A percentile compares a stretch with the other conserved stretches of the same genome.
Conservation (phyloP, 192 early-diverging fungal species). For the Entomortierella parvispora region DNA sequence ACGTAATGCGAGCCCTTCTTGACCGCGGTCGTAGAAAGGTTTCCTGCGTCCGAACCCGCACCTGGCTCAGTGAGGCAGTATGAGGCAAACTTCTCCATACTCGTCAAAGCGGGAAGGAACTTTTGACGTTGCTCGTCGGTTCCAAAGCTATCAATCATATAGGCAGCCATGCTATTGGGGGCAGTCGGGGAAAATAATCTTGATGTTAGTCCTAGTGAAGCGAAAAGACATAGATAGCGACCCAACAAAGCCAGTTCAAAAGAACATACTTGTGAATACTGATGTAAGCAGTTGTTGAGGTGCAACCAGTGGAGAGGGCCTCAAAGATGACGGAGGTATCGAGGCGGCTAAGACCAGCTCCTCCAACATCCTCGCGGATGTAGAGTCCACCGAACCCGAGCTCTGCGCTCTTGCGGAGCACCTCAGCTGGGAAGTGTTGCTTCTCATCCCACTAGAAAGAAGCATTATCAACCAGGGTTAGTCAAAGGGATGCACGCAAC, state of each 20-base stretch:
- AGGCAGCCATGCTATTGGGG: conserved; percentile 57
- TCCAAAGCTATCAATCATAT: conserved; percentile 67
- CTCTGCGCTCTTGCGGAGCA: conserved; percentile 61
- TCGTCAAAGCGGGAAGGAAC: conserved; percentile 82
- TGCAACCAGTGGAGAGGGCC: conserved; percentile 60
- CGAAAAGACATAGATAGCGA: neutral
- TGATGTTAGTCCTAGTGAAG: neutral
- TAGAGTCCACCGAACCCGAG: conserved; percentile 66
- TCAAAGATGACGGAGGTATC: conserved; percentile 68
- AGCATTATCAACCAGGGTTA: too few species aligned
- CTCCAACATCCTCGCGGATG: conserved; percentile 59
- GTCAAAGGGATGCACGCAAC: too few species aligned
- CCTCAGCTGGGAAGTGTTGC: conserved; percentile 57
- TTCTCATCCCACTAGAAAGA: conserved; percentile 60
- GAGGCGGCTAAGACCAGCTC: conserved; percentile 58
- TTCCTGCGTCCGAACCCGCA: conserved; percentile 80
- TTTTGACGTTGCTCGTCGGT: conserved; percentile 58
- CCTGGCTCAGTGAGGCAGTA: conserved; percentile 94
- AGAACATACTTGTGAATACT: conserved; percentile 62
- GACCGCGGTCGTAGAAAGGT: conserved; percentile 76
- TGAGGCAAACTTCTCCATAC: conserved; percentile 82
- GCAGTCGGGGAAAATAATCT: neutral
- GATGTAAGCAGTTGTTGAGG: conserved; percentile 66
- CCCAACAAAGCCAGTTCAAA: too few species aligned
- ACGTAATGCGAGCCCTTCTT: conserved; percentile 90